Base-by-base conservation (phyloP, 2,329 filamentous ascomycete genomes). In the Pseudogymnoascus sp. region DNA sequence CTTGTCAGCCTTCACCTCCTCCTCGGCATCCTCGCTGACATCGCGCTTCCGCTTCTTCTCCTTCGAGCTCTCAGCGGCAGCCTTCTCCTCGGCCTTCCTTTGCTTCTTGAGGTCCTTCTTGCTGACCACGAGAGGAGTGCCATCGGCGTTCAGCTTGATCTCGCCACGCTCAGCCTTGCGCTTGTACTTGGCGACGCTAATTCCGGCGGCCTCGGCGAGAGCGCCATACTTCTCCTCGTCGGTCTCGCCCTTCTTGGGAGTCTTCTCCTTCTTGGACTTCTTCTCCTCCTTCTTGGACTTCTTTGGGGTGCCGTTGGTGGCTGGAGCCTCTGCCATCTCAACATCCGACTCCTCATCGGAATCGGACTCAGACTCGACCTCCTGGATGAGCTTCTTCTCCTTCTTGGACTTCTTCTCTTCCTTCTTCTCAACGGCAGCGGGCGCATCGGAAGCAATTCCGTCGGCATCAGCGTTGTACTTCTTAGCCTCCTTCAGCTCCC, bases 401-500 rank as follows among this genome's bases (percentile, higher is more conserved):
- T 79, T 81, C 73, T 82, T 81, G 39, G 75, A 72, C 63, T 77
- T 76, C 76, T 78, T 82, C 69, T 77, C 77, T 77, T 77, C 79
- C 73, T 79, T 79, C 38, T 77, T 76, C 69, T 70, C 72, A 58
- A 73, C 71, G 12, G 80, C 81, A 39, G 87, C 82, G 12, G 84
- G 81, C 68, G 88, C 87, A 69, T 90, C 84, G 58, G 84, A 85
- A 64, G 81, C 81, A 59, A 97, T 79, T 66, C 92, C 93, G 76
- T 99, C 94, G 61, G 91, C 94, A 73, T 97, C 92, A 58, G 85
- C 83, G 76, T 97, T 97, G 82, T 99, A 99, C 77, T 93, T 94
- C 73, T 91, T 84, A 9, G 90, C 89, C 76, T 97, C 91, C 79
- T 95, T 96, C 71, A 99, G 82, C 66, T 92, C 90, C 83, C 91